Base-by-base conservation (phyloP, 2,329 filamentous ascomycete species). In the Neofusicoccum sp. region DNA sequence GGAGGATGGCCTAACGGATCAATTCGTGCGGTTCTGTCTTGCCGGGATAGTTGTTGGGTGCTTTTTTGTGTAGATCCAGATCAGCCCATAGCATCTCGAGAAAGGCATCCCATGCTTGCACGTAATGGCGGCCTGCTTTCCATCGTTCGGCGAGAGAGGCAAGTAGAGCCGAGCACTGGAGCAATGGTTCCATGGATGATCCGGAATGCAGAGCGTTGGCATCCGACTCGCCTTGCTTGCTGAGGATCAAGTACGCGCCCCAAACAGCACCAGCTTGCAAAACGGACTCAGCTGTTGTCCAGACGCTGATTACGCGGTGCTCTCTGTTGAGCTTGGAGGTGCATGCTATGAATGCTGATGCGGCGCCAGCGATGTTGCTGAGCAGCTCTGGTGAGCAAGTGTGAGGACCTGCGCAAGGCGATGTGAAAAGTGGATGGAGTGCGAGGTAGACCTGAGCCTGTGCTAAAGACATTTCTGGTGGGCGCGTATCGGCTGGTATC, bases 241-340 rank as follows among this genome's bases (percentile, higher is more conserved):
- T 52, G 8, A 56, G 61, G 31, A 62, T 62, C 11, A 62, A 45
- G 22, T 56, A 62, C 9, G 47, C 54, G 9, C 41, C 49, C 64
- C 62, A 65, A 31, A 64, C 62, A 28, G 65, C 64, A 37, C 54
- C 64, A 49, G 56, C 56, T 47, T 61, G 64, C 43, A 50, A 44
- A 47, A 60, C 41, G 41, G 52, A 58, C 47, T 54, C 52, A 4
- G 54, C 45, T 1, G 41, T 56, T 2, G 43, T 22, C 61, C 61
- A 62, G 14, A 62, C 41, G 39, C 61, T 56, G 12, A 62, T n/a
- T 22, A 56, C 36, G 3, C 61, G 41, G 33, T 56, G 39, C 34
- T 62, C 61, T 14, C 22, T 49, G 43, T 62, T 62, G 29, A 62
- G 50, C 14, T 39, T 62, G 29, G 49, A 39, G 2, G 43, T 62